Percentiles rank a stretch among this genome's conserved stretches.
These are phyloP conservation scores for Mucor plumbeus DNA, from an alignment of 371 early-diverging fungal species.

Conservation along the genomic window DNA sequence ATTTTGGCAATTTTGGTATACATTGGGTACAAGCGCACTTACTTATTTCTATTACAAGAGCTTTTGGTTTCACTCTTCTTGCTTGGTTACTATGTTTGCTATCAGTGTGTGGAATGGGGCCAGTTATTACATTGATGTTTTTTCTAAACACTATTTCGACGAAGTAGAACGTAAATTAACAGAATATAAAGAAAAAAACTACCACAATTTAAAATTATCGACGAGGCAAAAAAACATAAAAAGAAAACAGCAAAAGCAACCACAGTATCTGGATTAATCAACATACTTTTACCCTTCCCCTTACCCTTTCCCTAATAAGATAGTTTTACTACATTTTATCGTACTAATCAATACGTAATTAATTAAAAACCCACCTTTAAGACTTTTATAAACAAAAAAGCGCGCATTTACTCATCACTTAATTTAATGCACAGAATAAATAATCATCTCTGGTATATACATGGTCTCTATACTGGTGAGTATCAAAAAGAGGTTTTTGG, in stretches of 20 bases:
- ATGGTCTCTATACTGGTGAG: too few relatives aligned
- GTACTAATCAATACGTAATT: too few relatives aligned
- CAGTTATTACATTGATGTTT: constrained; percentile 76
- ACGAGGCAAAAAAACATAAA: background rate
- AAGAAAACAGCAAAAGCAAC: background rate
- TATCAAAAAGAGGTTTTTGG: too few relatives aligned
- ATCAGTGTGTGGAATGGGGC: constrained; percentile 77
- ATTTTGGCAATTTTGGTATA: constrained; percentile 66
- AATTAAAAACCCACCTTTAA: too few relatives aligned
- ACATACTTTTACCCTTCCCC: too few relatives aligned
- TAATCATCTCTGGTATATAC: too few relatives aligned
- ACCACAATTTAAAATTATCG: background rate
- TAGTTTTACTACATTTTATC: too few relatives aligned
- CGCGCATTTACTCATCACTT: too few relatives aligned
- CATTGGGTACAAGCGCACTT: constrained; percentile 50
- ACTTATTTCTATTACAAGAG: constrained; percentile 50
- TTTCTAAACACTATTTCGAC: constrained; percentile 61
- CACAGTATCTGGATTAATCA: background rate
- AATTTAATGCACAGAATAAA: too few relatives aligned
- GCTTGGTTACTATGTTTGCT: constrained; percentile 60
- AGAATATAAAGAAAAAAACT: background rate
- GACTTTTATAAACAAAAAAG: too few relatives aligned
- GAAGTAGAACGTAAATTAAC: constrained; percentile 47
- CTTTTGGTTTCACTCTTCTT: constrained; percentile 62
- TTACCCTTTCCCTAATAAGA: too few relatives aligned